Base-by-base conservation (phyloP, 805 yeast genomes). In the Hanseniaspora valbyensis region DNA sequence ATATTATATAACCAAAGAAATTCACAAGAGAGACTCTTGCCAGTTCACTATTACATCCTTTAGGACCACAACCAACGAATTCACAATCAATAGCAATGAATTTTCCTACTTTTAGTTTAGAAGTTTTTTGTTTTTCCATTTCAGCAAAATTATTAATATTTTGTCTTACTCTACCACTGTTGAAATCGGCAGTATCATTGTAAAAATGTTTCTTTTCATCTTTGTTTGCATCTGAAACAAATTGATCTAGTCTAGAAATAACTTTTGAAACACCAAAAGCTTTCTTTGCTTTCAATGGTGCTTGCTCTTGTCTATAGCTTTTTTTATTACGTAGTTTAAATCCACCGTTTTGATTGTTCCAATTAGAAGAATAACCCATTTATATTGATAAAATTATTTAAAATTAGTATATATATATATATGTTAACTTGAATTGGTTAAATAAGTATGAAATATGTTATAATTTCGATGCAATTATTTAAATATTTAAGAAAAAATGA, bases 11-110 rank as follows among this genome's bases (percentile, higher is more conserved):
- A 0, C 96, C 96, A 59, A 76, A 81, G 61, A 72, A 86, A 61
- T 89, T 87, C 3, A 89, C 96, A 12, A 89, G 68, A 0, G 96
- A 86, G 0, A 88, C 92, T 56, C 96, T 72, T 0, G 95, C 96
- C 14, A 89, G 68, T 1, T 80, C 90, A 4, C 87, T 78, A 42
- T 72, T 77, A 9, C 61, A 53, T 5, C 94, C 94, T 9, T 78
- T 80, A 4, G 74, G 76, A 0, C 95, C 96, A 2, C 83, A 81
- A 10, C 96, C 96, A 2, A 89, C 96, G 69, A 89, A 88, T 59
- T 89, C 97, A 68, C 96, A 88, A 65, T 89, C 97, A 54, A 89
- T 76, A 1, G 95, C 86, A 2, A 88, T 53, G 57, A 75, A 88
- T 58, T 75, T 82, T 1, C 96, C 96, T 0, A 78, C 68, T 40